A percentile compares a stretch with the other conserved stretches of the same genome.
Evolutionary conservation across 2,329 filamentous ascomycete genomes (phyloP).

Genomic region (Beauveria scarabaeidicola): DNA sequence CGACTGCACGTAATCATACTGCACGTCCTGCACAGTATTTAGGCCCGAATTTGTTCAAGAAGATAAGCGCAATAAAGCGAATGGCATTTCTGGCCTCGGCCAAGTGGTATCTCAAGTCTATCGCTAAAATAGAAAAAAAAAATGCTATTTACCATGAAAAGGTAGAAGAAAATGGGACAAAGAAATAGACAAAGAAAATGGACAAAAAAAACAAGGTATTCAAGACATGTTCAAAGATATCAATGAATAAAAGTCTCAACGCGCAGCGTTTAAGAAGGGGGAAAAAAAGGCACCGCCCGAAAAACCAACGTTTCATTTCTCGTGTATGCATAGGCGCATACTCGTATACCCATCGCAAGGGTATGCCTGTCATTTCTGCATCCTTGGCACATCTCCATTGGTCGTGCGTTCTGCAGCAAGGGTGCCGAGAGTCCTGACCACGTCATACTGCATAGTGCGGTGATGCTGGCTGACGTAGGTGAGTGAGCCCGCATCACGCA

Average conservation of each 20-base stretch:
- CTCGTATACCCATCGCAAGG: not conserved
- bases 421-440: not conserved
- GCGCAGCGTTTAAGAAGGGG: not conserved
- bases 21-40: not conserved
- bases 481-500: not conserved
- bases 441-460: slow-evolving; percentile 1
- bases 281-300: not conserved
- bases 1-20: not conserved
- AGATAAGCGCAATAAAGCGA: too few relatives aligned
- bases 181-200: not conserved
- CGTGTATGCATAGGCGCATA: not conserved
- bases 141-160: not conserved
- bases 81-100: slow-evolving; percentile 1
- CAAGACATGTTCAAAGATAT: not conserved
- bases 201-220: not conserved
- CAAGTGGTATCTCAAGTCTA: slow-evolving; percentile 10
- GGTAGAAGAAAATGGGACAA: not conserved
- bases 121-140: slow-evolving; percentile 3
- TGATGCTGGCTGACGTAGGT: not conserved
- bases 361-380: not conserved
- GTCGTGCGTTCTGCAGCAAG: not conserved
- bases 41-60: not conserved
- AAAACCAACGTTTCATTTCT: slow-evolving; percentile 1
- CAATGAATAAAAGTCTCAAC: not conserved
- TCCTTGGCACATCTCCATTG: not conserved